A percentile compares a stretch with the other conserved stretches of the same genome.
These are phyloP conservation scores for Myriosclerotinia duriaeana DNA, from an alignment of 2,329 filamentous ascomycete genomes.

Conservation along the genomic window DNA sequence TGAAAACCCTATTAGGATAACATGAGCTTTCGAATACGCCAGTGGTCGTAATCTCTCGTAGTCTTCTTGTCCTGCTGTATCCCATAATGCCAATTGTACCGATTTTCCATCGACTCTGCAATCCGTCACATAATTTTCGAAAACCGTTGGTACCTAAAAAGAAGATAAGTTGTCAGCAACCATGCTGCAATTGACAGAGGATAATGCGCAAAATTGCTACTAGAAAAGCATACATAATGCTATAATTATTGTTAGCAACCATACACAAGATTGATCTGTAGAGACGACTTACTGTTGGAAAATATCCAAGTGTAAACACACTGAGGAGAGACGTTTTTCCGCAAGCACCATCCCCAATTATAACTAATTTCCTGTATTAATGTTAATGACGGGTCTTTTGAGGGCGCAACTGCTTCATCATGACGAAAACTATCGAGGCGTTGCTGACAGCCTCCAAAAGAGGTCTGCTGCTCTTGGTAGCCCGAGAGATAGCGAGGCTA, in stretches of 20 bases:
- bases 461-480: background rate
- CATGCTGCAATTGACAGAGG: constrained; percentile 2
- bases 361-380: constrained; percentile 78
- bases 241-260: constrained; percentile 40
- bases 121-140: constrained; percentile 99
- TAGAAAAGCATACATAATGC: constrained; percentile 48
- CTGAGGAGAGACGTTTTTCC: constrained; percentile 97
- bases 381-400: constrained; percentile 7
- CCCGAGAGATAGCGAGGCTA: constrained; percentile 13
- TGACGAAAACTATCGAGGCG: constrained; percentile 5
- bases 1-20: constrained; percentile 93
- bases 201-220: background rate
- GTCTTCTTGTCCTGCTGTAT: constrained; percentile 99
- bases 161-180: constrained; percentile 47
- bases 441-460: constrained; percentile 17
- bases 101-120: constrained; percentile 97
- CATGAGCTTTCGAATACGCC: constrained; percentile 95
- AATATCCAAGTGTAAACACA: constrained; percentile 97
- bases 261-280: constrained; percentile 32
- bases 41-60: constrained; percentile 93
- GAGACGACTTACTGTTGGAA: constrained; percentile 76
- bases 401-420: background rate
- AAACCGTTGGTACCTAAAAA: constrained; percentile 84
- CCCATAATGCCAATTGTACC: constrained; percentile 97
- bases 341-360: constrained; percentile 95